Base-by-base conservation (phyloP, 2,329 filamentous ascomycete species). In the Cordyceps tenuipes region DNA sequence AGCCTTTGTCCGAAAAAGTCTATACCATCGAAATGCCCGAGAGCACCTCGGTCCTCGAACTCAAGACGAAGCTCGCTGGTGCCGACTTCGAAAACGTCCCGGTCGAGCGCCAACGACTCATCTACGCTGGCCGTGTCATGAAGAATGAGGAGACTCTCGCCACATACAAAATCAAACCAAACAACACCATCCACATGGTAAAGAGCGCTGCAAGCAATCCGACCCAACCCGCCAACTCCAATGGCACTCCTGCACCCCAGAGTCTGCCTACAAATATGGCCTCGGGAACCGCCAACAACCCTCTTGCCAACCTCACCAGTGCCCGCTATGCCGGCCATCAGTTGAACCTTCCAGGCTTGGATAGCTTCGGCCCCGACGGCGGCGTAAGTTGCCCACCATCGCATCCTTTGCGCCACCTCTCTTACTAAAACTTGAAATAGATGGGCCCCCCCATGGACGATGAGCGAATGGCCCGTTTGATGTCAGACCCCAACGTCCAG, bases 41-140 rank as follows among this genome's bases (percentile, higher is more conserved):
- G 65, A 83, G 84, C 41, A 90, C 88, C 53, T 89, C 88, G 8
- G 88, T 97, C 48, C 80, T 84, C 61, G 91, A 97, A 63, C 83
- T 99, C 67, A 99, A 99, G 82, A 83, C 82, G 63, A 96, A 93
- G 79, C 86, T 99, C 44, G 84, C 92, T 5, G 82, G 83, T 36
- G 76, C 85, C 61, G 91, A 96, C 67, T 90, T 87, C 70, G 93
- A 95, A 73, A 88, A 96, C 72, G 86, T 96, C 60, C 88, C 94
- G 39, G 82, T 87, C 58, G 91, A 96, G 70, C 85, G 91, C 66
- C 93, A 97, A 77, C 90, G 94, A 63, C 81, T 99, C 64, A 99
- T 99, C 76, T 99, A 97, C 79, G 97, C 93, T 6, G 94, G 94
- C 57, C 88, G 93, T 63, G 93, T 99, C 63, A 85, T 99, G 77